Conservation (phyloP, 805 yeast genomes). For the Naumovozyma castellii region DNA sequence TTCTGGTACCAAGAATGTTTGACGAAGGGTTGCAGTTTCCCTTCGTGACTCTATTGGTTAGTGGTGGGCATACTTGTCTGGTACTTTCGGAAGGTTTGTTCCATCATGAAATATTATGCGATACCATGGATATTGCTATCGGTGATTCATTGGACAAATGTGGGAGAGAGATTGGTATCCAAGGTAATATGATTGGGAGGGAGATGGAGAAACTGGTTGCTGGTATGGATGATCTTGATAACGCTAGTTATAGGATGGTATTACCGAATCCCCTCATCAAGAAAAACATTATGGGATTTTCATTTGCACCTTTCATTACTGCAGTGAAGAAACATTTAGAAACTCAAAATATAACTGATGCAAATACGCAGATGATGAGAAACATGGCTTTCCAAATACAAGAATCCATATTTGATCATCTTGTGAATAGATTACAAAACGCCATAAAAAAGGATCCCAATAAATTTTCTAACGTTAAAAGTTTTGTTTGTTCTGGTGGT, state of each 20-base stretch:
- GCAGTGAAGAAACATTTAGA: constrained; percentile 34
- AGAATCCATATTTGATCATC: constrained; percentile 59
- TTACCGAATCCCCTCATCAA: constrained; percentile 48
- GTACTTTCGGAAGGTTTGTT: constrained; percentile 53
- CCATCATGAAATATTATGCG: constrained; percentile 62
- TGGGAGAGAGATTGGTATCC: constrained; percentile 72
- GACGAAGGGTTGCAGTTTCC: constrained; percentile 42
- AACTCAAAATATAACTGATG: constrained; percentile 9
- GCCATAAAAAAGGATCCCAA: constrained; percentile 37
- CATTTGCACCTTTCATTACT: constrained; percentile 72
- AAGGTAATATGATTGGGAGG: constrained; percentile 78
- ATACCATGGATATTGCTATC: constrained; percentile 80
- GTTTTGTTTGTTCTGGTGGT: constrained; percentile 85
- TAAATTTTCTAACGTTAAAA: constrained; percentile 33
- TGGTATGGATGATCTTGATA: not conserved
- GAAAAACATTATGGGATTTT: constrained; percentile 44
- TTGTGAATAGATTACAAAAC: constrained; percentile 48
- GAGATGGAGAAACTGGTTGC: constrained; percentile 56
- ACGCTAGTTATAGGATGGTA: constrained; percentile 8
- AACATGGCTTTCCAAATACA: constrained; percentile 54
- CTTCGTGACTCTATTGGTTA: constrained; percentile 65
- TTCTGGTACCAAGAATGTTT: constrained; percentile 51
- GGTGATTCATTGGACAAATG: constrained; percentile 94
- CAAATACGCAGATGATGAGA: constrained; percentile 16
- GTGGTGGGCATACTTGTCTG: constrained; percentile 93